Evolutionary conservation across 176 grass and related monocot species (phyloP), one percentile per base, ranked within the genome.

Genomic region (Eleusine indica): DNA sequence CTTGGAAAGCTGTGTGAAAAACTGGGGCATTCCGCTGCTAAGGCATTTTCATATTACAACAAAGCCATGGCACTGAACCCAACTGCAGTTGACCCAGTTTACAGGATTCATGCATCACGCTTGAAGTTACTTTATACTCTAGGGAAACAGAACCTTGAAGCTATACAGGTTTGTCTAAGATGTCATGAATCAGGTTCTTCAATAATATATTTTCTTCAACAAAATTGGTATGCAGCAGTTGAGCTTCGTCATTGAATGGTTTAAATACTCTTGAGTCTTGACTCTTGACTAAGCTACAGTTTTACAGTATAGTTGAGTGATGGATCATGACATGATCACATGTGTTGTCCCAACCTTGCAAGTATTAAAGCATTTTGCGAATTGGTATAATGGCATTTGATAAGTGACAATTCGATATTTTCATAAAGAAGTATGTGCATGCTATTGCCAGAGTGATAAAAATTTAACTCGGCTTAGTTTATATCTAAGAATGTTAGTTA

Each of bases 1-100:
- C 93, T 98, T 70, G 96, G 96, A 78, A 98, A 98, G 74, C 77
- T 98, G n/a, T 95, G 93, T 89, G 89, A 98, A 80, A 98, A 98
- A 83, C 80, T 95, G 80, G 91, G 73, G 49, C 76, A 90, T 76
- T 90, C 92, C 66, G 87, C 87, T 90, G 87, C 85, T 38, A 91
- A 95, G 85, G 89, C 96, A 83, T 91, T 98, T 91, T 90, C 69
- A 58, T 98, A 98, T 85, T 98, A 93, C 43, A 90, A 56, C 66
- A 90, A 93, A 90, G 93, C 96, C 70, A 71, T 82, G 81, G 80
- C 62, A n/a, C 70, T 95, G 73, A 98, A 95, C 87, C 91, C 91
- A 79, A 93, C 91, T 81, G 93, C 89, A 80, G 96, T 98, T 60
- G 96, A 98, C 78, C 91, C 93, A 39, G 92, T 98, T 79, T 98